phyloP scores from a whole-genome alignment of 345 rosid genomes.

The Melastoma malabathricum region DNA sequence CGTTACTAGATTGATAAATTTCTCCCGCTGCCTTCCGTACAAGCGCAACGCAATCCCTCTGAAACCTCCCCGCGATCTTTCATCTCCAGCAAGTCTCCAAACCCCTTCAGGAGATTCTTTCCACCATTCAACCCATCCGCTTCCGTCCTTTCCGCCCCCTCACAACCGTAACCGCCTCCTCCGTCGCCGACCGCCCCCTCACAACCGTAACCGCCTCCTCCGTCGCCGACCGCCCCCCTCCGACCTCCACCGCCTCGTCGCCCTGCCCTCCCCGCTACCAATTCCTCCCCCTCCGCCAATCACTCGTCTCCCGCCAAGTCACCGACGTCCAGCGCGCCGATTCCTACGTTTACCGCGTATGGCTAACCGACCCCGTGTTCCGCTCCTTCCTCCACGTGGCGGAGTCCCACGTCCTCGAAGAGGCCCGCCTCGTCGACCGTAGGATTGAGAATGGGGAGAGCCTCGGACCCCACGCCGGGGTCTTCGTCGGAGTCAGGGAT shows the following conservation, averaged over 20 bases:
- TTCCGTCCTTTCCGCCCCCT: constrained; percentile 7
- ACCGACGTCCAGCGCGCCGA: constrained; percentile 57
- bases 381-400: constrained; percentile 69
- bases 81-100: too few species aligned
- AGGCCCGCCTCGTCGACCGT: constrained; percentile 43
- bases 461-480: constrained; percentile 71
- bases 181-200: constrained; percentile 15
- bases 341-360: constrained; percentile 56
- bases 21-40: constrained; percentile 6
- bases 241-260: constrained; percentile 9
- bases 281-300: constrained; percentile 54
- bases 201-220: constrained; percentile 8
- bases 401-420: constrained; percentile 23
- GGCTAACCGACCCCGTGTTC: constrained; percentile 59
- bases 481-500: constrained; percentile 69
- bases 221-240: constrained; percentile 13
- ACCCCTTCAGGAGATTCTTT: neutral
- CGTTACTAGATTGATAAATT: too few species aligned
- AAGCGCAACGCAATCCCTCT: neutral
- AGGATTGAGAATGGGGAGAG: constrained; percentile 38
- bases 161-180: constrained; percentile 9
- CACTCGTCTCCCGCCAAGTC: constrained; percentile 55
- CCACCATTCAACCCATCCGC: constrained; percentile 16
- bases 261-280: constrained; percentile 38
- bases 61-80: neutral